Conservation (phyloP, 106 monocot species). For the Dendrobium chrysotoxum region DNA sequence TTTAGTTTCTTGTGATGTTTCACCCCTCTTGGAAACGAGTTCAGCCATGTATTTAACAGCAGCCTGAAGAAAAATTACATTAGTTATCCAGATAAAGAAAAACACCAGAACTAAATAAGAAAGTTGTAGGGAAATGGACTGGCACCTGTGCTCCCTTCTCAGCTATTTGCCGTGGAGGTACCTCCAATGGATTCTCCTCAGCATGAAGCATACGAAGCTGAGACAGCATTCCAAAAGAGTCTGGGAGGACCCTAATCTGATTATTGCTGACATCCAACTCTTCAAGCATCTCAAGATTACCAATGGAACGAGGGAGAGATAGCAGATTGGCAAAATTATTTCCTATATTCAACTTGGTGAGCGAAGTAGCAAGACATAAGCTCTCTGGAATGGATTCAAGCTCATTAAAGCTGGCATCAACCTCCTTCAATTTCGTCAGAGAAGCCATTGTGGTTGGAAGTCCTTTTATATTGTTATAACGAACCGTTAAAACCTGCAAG, state of each 20-base stretch:
- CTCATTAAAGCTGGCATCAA: constrained; percentile 54
- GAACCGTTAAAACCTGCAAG: constrained; percentile 33
- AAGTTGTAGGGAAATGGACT: neutral
- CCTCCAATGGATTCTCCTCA: constrained; percentile 44
- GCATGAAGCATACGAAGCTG: constrained; percentile 35
- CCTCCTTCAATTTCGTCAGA: constrained; percentile 31
- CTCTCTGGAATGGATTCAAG: constrained; percentile 48
- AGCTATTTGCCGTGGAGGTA: constrained; percentile 39
- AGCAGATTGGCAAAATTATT: constrained; percentile 53
- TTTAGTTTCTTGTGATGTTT: constrained; percentile 27
- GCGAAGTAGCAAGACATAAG: constrained; percentile 39
- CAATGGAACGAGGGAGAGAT: constrained; percentile 38
- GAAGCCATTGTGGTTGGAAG: constrained; percentile 54
- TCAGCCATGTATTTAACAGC: constrained; percentile 66
- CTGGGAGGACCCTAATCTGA: constrained; percentile 49
- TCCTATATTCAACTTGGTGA: constrained; percentile 43
- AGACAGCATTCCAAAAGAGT: constrained; percentile 36
- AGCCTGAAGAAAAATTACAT: constrained; percentile 30
- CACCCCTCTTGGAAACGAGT: constrained; percentile 34
- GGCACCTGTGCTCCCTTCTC: constrained; percentile 40
- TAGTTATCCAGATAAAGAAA: neutral
- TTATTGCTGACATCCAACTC: constrained; percentile 56
- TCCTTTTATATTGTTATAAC: constrained; percentile 36
- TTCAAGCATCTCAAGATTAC: constrained; percentile 49
- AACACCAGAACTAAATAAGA: neutral